These are phyloP conservation scores for Claviceps purpurea DNA, from an alignment of 2,329 filamentous ascomycete species.

Conservation along the genomic window DNA sequence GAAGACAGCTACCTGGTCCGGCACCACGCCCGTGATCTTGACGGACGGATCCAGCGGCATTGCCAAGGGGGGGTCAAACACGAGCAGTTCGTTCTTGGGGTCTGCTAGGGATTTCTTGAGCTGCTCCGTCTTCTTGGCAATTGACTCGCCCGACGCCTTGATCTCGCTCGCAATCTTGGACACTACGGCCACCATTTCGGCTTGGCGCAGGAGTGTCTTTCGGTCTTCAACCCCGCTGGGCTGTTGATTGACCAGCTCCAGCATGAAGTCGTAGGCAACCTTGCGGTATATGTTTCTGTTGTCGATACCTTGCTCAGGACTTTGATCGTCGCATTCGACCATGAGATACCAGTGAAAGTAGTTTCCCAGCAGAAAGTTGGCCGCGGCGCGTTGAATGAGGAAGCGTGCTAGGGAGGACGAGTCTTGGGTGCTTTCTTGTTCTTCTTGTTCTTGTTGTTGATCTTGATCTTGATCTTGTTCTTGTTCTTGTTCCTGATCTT, in stretches of 20 bases:
- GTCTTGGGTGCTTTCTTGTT: slow-evolving; percentile 49
- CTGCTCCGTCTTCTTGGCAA: slow-evolving; percentile 67
- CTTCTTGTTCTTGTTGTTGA: no score
- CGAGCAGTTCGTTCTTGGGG: slow-evolving; percentile 74
- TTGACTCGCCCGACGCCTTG: slow-evolving; percentile 63
- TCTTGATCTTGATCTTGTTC: no score
- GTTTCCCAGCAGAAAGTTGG: slow-evolving; percentile 83
- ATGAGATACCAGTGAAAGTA: slow-evolving; percentile 98
- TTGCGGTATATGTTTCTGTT: slow-evolving; percentile 81
- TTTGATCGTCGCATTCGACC: slow-evolving; percentile 86
- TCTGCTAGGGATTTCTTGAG: slow-evolving; percentile 78
- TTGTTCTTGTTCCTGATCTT: no score
- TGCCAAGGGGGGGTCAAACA: slow-evolving; percentile 74
- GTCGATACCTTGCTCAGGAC: slow-evolving; percentile 57
- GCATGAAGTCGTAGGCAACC: slow-evolving; percentile 94
- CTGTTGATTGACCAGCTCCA: slow-evolving; percentile 58
- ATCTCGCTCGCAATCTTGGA: slow-evolving; percentile 84
- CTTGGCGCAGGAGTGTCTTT: slow-evolving; percentile 69
- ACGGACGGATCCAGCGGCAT: slow-evolving; percentile 80
- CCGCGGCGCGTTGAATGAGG: slow-evolving; percentile 72
- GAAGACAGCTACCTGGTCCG: slow-evolving; percentile 82
- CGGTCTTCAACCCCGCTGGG: slow-evolving; percentile 59
- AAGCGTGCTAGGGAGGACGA: slow-evolving; percentile 75
- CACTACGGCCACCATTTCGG: slow-evolving; percentile 75
- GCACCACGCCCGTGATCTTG: slow-evolving; percentile 62